Evolutionary conservation across 352 stramenopile species (phyloP).

Genomic region (Ophiocytium majus): DNA sequence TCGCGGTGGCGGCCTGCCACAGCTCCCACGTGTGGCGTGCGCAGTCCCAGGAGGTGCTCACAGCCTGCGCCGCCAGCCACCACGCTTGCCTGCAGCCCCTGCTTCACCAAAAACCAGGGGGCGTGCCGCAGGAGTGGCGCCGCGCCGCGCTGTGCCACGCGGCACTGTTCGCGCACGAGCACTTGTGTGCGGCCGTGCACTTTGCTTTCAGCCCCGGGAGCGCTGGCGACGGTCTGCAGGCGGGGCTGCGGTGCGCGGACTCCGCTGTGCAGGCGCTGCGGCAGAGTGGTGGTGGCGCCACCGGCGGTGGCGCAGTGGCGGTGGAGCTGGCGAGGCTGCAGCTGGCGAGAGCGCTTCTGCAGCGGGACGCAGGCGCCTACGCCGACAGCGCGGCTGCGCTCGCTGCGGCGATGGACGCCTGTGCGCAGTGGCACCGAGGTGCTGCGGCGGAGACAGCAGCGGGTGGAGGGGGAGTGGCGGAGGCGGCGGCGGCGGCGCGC

Average conservation of each 20-base stretch:
- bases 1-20: slow-evolving; percentile 34
- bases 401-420: neutral
- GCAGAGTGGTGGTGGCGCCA: slow-evolving; percentile 17
- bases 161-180: slow-evolving; percentile 49
- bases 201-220: neutral
- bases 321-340: slow-evolving; percentile 21
- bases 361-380: neutral
- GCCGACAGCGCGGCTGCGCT: neutral
- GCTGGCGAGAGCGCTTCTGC: slow-evolving; percentile 20
- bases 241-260: slow-evolving; percentile 28
- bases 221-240: slow-evolving; percentile 16
- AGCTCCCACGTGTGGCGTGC: slow-evolving; percentile 26
- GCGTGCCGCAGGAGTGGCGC: neutral
- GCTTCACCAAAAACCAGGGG: slow-evolving; percentile 13
- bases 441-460: no score
- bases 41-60: neutral
- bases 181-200: slow-evolving; percentile 22
- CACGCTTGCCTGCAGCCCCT: neutral
- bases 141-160: slow-evolving; percentile 20
- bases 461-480: no score
- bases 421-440: no score
- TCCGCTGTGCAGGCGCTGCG: slow-evolving; percentile 19
- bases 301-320: slow-evolving; percentile 8
- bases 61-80: neutral
- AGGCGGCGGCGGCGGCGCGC: no score